A percentile compares a stretch with the other conserved stretches of the same genome.
These are phyloP conservation scores for Thermoascus crustaceus DNA, from an alignment of 2,329 filamentous ascomycete species.

Conservation along the genomic window DNA sequence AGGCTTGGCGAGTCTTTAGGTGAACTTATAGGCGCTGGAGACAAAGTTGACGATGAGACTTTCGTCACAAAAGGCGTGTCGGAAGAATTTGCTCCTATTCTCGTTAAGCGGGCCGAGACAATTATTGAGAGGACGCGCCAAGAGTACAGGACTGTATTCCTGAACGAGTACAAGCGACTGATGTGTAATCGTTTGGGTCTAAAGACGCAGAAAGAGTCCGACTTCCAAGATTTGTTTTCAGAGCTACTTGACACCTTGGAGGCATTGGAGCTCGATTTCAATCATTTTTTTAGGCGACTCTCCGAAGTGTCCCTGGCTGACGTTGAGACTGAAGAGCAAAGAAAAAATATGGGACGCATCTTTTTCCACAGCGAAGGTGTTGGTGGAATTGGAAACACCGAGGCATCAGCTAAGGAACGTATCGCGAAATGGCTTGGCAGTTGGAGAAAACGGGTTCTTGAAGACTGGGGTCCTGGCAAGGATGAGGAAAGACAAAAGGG, in stretches of 20 bases:
- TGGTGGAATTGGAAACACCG: slow-evolving; percentile 49
- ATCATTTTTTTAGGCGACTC: slow-evolving; percentile 82
- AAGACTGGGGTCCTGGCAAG: slow-evolving; percentile 62
- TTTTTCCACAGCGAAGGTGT: slow-evolving; percentile 77
- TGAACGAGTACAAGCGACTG: slow-evolving; percentile 78
- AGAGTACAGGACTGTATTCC: slow-evolving; percentile 80
- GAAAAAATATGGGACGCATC: slow-evolving; percentile 55
- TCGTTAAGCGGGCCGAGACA: slow-evolving; percentile 72
- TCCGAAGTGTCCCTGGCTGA: slow-evolving; percentile 55
- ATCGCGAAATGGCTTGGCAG: slow-evolving; percentile 73
- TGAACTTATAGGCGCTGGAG: slow-evolving; percentile 74
- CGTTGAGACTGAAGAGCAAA: slow-evolving; percentile 55
- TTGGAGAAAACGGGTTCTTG: slow-evolving; percentile 63
- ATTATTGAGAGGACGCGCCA: slow-evolving; percentile 74
- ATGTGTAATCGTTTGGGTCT: slow-evolving; percentile 77
- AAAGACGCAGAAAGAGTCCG: slow-evolving; percentile 56
- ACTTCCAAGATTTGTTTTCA: slow-evolving; percentile 77
- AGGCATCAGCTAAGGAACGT: slow-evolving; percentile 56
- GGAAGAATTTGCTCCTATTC: slow-evolving; percentile 58
- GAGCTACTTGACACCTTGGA: slow-evolving; percentile 75
- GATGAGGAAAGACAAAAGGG: slow-evolving; percentile 57
- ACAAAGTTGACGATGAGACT: slow-evolving; percentile 58
- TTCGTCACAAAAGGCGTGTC: slow-evolving; percentile 67
- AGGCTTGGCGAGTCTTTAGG: slow-evolving; percentile 82
- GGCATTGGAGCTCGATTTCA: slow-evolving; percentile 78